A percentile compares a stretch with the other conserved stretches of the same genome.
phyloP scores from a whole-genome alignment of 768 basidiomycete genomes.

The Dioszegia aurantiaca region DNA sequence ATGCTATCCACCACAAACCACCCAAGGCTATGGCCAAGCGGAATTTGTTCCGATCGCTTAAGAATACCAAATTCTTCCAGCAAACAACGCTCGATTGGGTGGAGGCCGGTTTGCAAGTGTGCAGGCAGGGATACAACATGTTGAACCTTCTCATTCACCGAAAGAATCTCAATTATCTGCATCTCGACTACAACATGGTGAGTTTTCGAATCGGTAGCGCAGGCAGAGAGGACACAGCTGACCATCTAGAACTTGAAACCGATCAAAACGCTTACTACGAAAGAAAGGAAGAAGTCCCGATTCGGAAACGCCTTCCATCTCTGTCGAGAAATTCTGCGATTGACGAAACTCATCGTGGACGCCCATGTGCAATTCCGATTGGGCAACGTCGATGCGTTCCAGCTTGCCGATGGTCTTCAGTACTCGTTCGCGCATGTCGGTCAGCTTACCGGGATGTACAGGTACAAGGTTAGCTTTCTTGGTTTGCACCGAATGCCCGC shows the following conservation, averaged over 20 bases:
- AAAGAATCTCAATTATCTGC: constrained; percentile 72
- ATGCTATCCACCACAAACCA: constrained; percentile 79
- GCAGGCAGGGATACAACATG: constrained; percentile 99
- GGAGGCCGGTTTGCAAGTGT: constrained; percentile 96
- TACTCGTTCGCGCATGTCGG: constrained; percentile 98
- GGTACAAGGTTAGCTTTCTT: constrained; percentile 20
- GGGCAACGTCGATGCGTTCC: constrained; percentile 98
- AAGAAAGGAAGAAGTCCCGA: constrained; percentile 98
- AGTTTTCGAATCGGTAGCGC: too few relatives aligned
- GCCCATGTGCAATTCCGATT: constrained; percentile 98
- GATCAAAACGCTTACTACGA: constrained; percentile 87
- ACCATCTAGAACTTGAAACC: constrained; percentile 99
- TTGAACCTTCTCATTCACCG: constrained; percentile 96
- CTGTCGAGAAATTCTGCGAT: constrained; percentile 93
- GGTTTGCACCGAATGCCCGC: not conserved
- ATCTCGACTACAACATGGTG: constrained; percentile 97
- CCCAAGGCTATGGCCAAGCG: constrained; percentile 99
- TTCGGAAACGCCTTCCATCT: constrained; percentile 96
- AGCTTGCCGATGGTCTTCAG: constrained; percentile 95
- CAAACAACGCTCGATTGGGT: constrained; percentile 98
- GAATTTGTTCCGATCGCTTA: constrained; percentile 77
- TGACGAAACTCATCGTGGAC: constrained; percentile 98
- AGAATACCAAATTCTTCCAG: constrained; percentile 99
- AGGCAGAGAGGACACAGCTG: too few relatives aligned
- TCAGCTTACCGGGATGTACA: constrained; percentile 97